Conservation (phyloP, 306 rosid species). For the Vigna hirtella region DNA sequence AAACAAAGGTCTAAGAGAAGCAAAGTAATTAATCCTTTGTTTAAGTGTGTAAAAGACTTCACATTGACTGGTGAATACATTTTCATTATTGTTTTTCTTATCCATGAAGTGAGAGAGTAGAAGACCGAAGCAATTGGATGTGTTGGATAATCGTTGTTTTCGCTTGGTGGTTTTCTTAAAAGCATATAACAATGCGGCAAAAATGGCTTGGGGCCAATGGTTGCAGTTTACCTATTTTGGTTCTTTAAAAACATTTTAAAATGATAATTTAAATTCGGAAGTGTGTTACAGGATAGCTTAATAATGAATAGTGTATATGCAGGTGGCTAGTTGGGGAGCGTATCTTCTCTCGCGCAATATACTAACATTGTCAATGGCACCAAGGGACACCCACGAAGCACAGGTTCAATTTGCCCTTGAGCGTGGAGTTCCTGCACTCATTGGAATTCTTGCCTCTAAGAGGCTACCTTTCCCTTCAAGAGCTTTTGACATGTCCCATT, state of each 20-base stretch:
- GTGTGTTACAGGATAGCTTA: background rate
- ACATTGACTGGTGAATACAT: too few species aligned
- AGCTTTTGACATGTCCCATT: conserved; percentile 84
- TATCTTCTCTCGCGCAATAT: conserved; percentile 67
- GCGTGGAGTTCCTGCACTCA: conserved; percentile 79
- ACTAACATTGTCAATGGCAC: conserved; percentile 70
- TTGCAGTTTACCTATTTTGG: background rate
- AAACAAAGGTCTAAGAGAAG: too few species aligned
- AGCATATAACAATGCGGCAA: background rate
- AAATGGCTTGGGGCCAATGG: background rate
- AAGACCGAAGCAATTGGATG: too few species aligned
- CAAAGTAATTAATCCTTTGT: too few species aligned
- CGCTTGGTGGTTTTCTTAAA: too few species aligned
- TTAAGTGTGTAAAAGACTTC: too few species aligned
- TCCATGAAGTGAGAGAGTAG: too few species aligned
- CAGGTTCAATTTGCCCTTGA: conserved; percentile 88
- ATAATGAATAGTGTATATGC: background rate
- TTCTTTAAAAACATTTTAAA: background rate
- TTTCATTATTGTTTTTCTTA: too few species aligned
- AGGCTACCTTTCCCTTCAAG: conserved; percentile 78
- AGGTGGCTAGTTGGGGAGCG: conserved; percentile 96
- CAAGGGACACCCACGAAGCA: conserved; percentile 83
- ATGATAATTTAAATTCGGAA: background rate
- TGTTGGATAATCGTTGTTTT: too few species aligned
- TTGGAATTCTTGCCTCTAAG: conserved; percentile 73